Evolutionary conservation across 2,329 filamentous ascomycete species (phyloP), one percentile per base, ranked within the genome.

Genomic region (Tothia fuscella): DNA sequence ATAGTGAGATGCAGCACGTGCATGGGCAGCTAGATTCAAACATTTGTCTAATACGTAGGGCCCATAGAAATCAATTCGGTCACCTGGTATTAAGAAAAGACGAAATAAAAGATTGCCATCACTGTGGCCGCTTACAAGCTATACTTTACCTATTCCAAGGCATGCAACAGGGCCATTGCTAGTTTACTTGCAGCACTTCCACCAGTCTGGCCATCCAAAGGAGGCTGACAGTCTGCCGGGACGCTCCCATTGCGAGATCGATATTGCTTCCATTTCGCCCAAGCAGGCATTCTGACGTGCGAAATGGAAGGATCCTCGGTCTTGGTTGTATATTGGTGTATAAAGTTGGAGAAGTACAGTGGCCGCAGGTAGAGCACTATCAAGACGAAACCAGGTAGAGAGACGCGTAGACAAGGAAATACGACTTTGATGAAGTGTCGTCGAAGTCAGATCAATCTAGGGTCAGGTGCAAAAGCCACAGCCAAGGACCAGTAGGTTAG

Each of bases 341-440:
- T 14, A 10, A 26, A 22, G 14, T 16, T 28, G 38, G 26, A 32
- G 38, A 28, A 32, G 26, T 20, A 32, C 38, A 14, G 26, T 31
- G 29, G 38, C n/a, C n/a, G n/a, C n/a, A 30, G n/a, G 10, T 13
- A 21, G 3, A 3, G 22, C 22, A 9, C 17, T 32, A 16, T 40
- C 25, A 40, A 40, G 38, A 16, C 26, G 38, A 40, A 40, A 40
- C 38, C 16, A 10, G 38, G 6, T 17, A 28, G 25, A 12, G n/a
- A 17, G 28, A 12, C 5, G 6, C 7, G n/a, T 10, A 20, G 38
- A 31, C 26, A 40, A 29, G 38, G 26, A 10, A 40, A 40, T 40
- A 31, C n/a, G n/a, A 40, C 7, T 5, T 40, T 40, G 38, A 32
- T 40, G 26, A 32, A 37, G 35, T 26, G 35, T 25, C 25, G 35